Evolutionary conservation across 345 rosid genomes (phyloP).

Genomic region (Salix dunnii): DNA sequence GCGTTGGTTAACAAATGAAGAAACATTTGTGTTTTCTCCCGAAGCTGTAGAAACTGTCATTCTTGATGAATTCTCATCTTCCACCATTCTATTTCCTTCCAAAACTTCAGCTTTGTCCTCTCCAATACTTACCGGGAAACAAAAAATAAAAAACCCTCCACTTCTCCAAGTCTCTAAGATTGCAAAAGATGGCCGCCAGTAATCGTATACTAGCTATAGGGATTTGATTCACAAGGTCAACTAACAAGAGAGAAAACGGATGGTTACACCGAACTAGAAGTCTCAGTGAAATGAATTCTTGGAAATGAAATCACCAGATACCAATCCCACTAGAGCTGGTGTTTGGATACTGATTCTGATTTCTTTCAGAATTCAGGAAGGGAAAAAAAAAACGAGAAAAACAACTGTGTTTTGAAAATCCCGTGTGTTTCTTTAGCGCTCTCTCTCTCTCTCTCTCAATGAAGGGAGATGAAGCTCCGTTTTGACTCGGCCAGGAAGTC

Average conservation of each 20-base stretch:
- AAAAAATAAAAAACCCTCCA: neutral
- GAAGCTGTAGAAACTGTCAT: slow-evolving; percentile 42
- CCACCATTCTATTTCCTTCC: slow-evolving; percentile 26
- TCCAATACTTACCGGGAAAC: neutral
- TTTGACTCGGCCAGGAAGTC: slow-evolving; percentile 28
- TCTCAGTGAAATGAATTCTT: neutral
- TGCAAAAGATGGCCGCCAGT: neutral
- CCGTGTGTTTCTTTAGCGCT: neutral
- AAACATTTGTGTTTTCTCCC: slow-evolving; percentile 30
- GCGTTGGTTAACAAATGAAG: slow-evolving; percentile 28
- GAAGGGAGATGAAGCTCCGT: slow-evolving; percentile 11
- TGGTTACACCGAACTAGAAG: slow-evolving; percentile 3
- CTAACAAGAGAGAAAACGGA: slow-evolving; percentile 1
- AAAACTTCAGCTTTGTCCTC: neutral
- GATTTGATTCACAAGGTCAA: slow-evolving; percentile 3
- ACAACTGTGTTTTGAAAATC: neutral
- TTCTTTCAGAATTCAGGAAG: neutral
- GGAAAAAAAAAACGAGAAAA: neutral
- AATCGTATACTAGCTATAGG: neutral
- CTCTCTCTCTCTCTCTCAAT: slow-evolving; percentile 1
- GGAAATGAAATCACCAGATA: neutral
- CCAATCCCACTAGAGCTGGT: slow-evolving; percentile 8
- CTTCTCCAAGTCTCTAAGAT: neutral
- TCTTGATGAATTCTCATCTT: slow-evolving; percentile 39
- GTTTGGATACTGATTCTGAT: slow-evolving; percentile 5